Percentiles rank a stretch among this genome's conserved stretches.
These are phyloP conservation scores for Endoconidiophora laricicola DNA, from an alignment of 2,329 filamentous ascomycete species.

Conservation along the genomic window DNA sequence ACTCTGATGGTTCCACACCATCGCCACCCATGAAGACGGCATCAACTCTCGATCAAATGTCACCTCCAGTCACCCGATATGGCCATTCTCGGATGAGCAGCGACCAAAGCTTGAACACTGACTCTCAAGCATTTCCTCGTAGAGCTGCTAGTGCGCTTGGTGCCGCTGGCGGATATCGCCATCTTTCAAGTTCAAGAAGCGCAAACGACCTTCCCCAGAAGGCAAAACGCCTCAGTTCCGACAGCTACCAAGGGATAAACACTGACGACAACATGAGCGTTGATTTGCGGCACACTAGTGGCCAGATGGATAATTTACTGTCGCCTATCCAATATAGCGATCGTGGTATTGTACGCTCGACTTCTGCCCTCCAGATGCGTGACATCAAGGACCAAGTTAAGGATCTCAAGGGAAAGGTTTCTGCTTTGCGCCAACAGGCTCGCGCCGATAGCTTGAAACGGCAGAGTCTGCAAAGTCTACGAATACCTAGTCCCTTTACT, in stretches of 20 bases:
- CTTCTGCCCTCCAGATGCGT: constrained; percentile 57
- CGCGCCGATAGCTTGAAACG: constrained; percentile 64
- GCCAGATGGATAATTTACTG: constrained; percentile 18
- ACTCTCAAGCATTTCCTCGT: constrained; percentile 20
- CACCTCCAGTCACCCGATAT: constrained; percentile 14
- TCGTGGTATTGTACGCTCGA: constrained; percentile 42
- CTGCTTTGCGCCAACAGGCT: constrained; percentile 59
- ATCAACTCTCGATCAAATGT: constrained; percentile 13
- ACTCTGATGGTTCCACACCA: constrained; percentile 35
- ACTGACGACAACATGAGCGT: constrained; percentile 28
- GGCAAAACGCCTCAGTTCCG: constrained; percentile 18
- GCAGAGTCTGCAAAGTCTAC: constrained; percentile 57
- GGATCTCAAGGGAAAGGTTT: constrained; percentile 71
- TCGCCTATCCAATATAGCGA: constrained; percentile 29
- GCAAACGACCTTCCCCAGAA: constrained; percentile 5
- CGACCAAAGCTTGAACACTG: constrained; percentile 29
- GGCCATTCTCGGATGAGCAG: constrained; percentile 45
- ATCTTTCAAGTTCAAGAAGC: constrained; percentile 18
- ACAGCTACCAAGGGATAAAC: constrained; percentile 33
- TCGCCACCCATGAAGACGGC: constrained; percentile 31
- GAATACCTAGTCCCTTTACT: constrained; percentile 64
- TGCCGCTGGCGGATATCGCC: constrained; percentile 40
- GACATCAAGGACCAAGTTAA: constrained; percentile 71
- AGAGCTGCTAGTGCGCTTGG: constrained; percentile 49
- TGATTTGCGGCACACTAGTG: constrained; percentile 13